Evolutionary conservation across 768 basidiomycete species (phyloP), one percentile per base, ranked within the genome.

Genomic region (Suillus occidentalis): DNA sequence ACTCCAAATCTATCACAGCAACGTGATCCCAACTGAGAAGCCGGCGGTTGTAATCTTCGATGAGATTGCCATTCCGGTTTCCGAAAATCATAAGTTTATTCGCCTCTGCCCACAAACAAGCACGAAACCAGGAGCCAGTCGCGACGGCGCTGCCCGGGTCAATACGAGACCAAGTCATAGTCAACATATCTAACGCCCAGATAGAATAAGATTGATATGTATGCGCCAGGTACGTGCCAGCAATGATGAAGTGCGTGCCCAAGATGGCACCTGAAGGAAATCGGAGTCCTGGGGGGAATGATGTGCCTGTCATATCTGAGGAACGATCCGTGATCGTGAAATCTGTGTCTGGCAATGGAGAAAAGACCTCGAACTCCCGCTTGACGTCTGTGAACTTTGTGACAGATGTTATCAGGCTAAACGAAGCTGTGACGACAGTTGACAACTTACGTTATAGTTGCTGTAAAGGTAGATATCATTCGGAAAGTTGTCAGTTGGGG

Each of bases 231-330:
- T 97, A 97, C 22, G 95, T 97, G 37, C 97, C 97, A 10, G 94
- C 95, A 61, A 99, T 89, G 76, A 99, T 91, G 73, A 99, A 86
- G 75, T 95, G 89, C 39, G 88, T 88, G 37, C 96, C 97, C 8
- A 97, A 80, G 66, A 98, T 89, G 39, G 94, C 94, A 22, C 96
- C 97, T 0, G 95, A 92, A 7, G 97, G 97, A 80, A 99, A 99
- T 10, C 97, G 90, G 52, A 99, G 86, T 14, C 97, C 97, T 0
- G 97, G 97, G 25, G 97, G 97, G 69, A 94, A 91, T 1, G 90
- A 85, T 14, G 86, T 80, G 22, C 92, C 93, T 20, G 82, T 82
- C 95, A 98, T 97, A 16, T 87, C 78, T 13, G 85, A 74, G 8
- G 96, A 97, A 40, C 89, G 86, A 72, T 97, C 93, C 65, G 87